These are phyloP conservation scores for Chrysopogon serrulatus DNA, from an alignment of 176 grass and related monocot genomes.

Conservation along the genomic window DNA sequence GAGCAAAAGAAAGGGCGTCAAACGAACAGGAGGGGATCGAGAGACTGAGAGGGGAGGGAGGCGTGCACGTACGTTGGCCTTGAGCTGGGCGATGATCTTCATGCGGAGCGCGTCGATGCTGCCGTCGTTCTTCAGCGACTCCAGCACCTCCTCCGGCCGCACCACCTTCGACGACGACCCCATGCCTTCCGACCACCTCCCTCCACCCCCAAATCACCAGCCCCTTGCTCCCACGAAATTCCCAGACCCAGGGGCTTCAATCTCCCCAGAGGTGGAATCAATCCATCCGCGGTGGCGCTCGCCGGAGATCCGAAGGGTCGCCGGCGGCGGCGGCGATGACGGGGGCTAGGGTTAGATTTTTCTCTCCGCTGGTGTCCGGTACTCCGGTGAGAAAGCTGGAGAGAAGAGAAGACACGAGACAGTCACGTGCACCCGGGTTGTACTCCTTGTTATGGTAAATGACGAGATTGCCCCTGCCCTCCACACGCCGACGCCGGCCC, in stretches of 20 bases:
- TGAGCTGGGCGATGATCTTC: conserved; percentile 94
- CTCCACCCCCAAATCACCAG: background rate
- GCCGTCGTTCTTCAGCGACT: conserved; percentile 92
- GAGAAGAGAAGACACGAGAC: background rate
- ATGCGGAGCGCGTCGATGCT: conserved; percentile 88
- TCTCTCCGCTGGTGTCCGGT: background rate
- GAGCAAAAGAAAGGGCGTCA: background rate
- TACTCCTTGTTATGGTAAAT: background rate
- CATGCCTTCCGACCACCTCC: conserved; percentile 31
- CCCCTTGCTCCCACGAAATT: background rate
- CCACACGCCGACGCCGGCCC: background rate
- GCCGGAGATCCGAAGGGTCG: background rate
- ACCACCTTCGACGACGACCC: conserved; percentile 62
- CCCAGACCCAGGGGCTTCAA: background rate
- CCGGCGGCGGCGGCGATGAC: background rate
- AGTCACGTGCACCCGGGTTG: background rate
- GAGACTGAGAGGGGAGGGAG: background rate
- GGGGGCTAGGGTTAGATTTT: conserved; percentile 9
- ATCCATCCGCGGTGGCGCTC: background rate
- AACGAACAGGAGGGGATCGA: background rate
- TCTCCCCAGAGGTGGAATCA: background rate
- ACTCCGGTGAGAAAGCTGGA: no score
- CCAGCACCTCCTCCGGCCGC: conserved; percentile 75
- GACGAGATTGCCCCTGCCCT: background rate
- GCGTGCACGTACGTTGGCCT: conserved; percentile 66